These are phyloP conservation scores for Xerocomus minutiporus DNA, from an alignment of 1,284 basidiomycete genomes.

Conservation along the genomic window DNA sequence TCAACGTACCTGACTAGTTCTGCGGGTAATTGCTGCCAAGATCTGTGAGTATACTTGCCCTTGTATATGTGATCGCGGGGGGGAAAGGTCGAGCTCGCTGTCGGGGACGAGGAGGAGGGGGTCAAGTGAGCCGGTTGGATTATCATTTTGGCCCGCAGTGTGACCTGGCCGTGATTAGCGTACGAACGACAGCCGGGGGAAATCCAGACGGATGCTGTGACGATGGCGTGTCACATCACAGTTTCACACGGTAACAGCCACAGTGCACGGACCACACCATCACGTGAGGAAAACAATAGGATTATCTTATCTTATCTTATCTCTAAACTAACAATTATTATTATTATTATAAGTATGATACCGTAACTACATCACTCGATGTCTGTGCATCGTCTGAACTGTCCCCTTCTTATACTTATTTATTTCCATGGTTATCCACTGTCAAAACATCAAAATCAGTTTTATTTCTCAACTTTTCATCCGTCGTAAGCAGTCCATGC, in stretches of 20 bases:
- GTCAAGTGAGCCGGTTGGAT: constrained; percentile 21
- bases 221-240: constrained; percentile 27
- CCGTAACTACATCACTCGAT: no score
- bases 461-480: constrained; percentile 17
- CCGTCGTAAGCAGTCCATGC: constrained; percentile 14
- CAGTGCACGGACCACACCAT: constrained; percentile 25
- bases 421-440: constrained; percentile 14
- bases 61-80: constrained; percentile 46
- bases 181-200: constrained; percentile 36
- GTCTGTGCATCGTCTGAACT: no score
- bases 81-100: constrained; percentile 14
- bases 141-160: constrained; percentile 35
- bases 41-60: constrained; percentile 60
- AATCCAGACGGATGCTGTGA: constrained; percentile 33
- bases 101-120: constrained; percentile 19
- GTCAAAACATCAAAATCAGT: constrained; percentile 11
- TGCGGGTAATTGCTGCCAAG: constrained; percentile 65
- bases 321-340: background rate
- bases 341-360: no score
- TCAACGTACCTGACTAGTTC: constrained; percentile 62
- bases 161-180: constrained; percentile 37
- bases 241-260: constrained; percentile 25
- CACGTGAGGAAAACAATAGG: constrained; percentile 12
- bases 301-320: constrained; percentile 21
- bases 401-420: background rate